Base-by-base conservation (phyloP, 169 alveolate genomes). In the Cytauxzoon felis region DNA sequence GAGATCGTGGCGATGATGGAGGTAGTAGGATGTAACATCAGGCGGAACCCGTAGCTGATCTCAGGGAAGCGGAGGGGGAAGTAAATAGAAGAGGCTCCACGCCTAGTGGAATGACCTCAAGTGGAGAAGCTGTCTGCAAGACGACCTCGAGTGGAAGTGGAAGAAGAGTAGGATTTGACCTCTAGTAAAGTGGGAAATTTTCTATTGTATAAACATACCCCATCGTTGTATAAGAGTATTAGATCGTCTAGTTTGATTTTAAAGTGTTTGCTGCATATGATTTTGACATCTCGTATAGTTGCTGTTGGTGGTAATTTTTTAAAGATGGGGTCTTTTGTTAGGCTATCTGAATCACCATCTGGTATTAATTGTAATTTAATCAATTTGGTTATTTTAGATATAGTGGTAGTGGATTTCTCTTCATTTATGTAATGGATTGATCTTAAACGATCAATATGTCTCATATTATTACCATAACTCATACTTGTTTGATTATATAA, bases 291-390 rank as follows among this genome's bases (percentile, higher is more conserved):
- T 34, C 16, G 18, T n/a, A 75, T 75, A n/a, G 78, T 54, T 23
- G 64, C 41, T 11, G 43, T 16, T 32, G 27, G 30, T 9, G 80
- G 69, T 13, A 75, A 18, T 9, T 29, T 19, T 13, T 70, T 58
- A 38, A 33, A 36, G 29, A 64, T 53, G 2, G 53, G 34, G 19
- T 48, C 59, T 13, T 64, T 60, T 18, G 23, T 19, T 38, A 24
- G 56, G 38, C 72, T 64, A 13, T 56, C 78, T n/a, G 71, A 64
- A 34, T 75, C 80, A 9, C 68, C 85, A 27, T 75, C 85, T 13
- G 85, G 85, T 27, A 75, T 48, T 7, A 75, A 40, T 16, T 5
- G 18, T 30, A 75, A 61, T 19, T 42, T 16, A 0, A 75, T 48
- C 33, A 21, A 29, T 18, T 64, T 63, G 23, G n/a, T 4, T 1